Percentiles rank a stretch among this genome's conserved stretches.
Conservation (phyloP, 768 basidiomycete genomes). For the Leccinum barrowsii region DNA sequence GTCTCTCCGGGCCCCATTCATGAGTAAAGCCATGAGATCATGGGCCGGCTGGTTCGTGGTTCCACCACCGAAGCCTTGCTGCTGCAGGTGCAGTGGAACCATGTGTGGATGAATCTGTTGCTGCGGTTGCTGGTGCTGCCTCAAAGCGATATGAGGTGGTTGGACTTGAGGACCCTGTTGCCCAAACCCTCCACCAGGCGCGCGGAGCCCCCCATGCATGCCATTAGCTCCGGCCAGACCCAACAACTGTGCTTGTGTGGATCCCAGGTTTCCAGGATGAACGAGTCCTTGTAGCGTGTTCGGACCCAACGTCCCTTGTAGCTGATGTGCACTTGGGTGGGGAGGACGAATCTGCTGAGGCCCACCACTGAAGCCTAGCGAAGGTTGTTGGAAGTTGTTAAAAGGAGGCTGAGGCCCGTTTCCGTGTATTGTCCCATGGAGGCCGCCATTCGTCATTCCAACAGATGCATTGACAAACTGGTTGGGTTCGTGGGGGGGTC, state of each 20-base stretch:
- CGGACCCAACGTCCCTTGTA: slow-evolving; percentile 44
- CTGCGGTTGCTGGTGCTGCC: slow-evolving; percentile 35
- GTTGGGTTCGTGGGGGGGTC: slow-evolving; percentile 74
- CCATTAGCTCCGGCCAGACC: slow-evolving; percentile 44
- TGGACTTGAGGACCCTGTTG: slow-evolving; percentile 33
- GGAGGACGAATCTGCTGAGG: slow-evolving; percentile 49
- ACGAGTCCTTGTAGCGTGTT: slow-evolving; percentile 51
- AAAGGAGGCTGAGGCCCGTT: slow-evolving; percentile 49
- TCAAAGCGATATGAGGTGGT: slow-evolving; percentile 28
- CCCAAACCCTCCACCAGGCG: slow-evolving; percentile 41
- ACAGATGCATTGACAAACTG: slow-evolving; percentile 48
- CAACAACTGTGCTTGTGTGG: slow-evolving; percentile 45
- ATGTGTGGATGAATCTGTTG: slow-evolving; percentile 55
- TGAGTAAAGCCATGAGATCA: slow-evolving; percentile 80
- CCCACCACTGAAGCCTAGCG: slow-evolving; percentile 41
- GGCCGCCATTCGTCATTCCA: slow-evolving; percentile 44
- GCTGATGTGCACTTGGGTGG: slow-evolving; percentile 42
- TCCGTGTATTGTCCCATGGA: slow-evolving; percentile 46
- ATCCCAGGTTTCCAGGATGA: slow-evolving; percentile 51
- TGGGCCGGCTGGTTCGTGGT: slow-evolving; percentile 57
- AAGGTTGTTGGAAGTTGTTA: slow-evolving; percentile 49
- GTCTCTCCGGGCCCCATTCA: slow-evolving; percentile 69
- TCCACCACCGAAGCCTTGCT: slow-evolving; percentile 46
- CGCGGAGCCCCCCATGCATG: slow-evolving; percentile 43
- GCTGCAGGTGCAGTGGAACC: slow-evolving; percentile 57